Percentiles rank a stretch among this genome's conserved stretches.
These are phyloP conservation scores for Aspergillus ostianus DNA, from an alignment of 495 filamentous ascomycete genomes.

Conservation along the genomic window DNA sequence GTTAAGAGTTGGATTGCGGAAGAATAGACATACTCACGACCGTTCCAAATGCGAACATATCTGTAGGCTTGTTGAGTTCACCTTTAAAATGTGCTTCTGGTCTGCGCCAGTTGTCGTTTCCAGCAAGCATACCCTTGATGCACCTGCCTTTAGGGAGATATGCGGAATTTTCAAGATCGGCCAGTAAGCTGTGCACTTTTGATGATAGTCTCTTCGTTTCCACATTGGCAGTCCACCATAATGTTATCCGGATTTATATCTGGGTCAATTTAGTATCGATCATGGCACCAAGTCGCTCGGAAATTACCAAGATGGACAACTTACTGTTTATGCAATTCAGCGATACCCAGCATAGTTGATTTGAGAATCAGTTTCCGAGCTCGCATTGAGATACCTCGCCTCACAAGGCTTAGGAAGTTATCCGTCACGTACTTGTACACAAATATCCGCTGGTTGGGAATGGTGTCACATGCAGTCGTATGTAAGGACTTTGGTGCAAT, in stretches of 20 bases:
- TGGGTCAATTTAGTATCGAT: conserved; percentile 16
- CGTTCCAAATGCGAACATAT: conserved; percentile 36
- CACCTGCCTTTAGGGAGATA: conserved; percentile 31
- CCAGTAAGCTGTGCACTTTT: conserved; percentile 35
- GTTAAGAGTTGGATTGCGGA: conserved; percentile 27
- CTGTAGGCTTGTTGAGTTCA: conserved; percentile 32
- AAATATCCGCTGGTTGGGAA: conserved; percentile 41
- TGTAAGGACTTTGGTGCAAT: conserved; percentile 32
- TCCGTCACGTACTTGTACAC: conserved; percentile 44
- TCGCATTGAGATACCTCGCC: conserved; percentile 31
- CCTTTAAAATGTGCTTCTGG: conserved; percentile 34
- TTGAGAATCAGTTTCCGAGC: conserved; percentile 42
- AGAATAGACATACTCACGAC: conserved; percentile 29
- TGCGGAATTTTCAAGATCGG: conserved; percentile 45
- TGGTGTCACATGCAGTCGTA: conserved; percentile 35
- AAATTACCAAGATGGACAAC: conserved; percentile 42
- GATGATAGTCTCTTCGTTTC: conserved; percentile 27
- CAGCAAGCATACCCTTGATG: conserved; percentile 32
- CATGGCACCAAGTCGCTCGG: neutral
- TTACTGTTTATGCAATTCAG: conserved; percentile 43
- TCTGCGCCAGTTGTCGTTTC: conserved; percentile 39
- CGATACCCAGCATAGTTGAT: conserved; percentile 40
- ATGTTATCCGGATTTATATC: conserved; percentile 34
- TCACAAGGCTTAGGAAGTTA: conserved; percentile 40
- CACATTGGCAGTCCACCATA: conserved; percentile 21